Evolutionary conservation across 78 protist genomes (phyloP), one percentile per base, ranked within the genome.

Genomic region (Chrysochromulina parva): DNA sequence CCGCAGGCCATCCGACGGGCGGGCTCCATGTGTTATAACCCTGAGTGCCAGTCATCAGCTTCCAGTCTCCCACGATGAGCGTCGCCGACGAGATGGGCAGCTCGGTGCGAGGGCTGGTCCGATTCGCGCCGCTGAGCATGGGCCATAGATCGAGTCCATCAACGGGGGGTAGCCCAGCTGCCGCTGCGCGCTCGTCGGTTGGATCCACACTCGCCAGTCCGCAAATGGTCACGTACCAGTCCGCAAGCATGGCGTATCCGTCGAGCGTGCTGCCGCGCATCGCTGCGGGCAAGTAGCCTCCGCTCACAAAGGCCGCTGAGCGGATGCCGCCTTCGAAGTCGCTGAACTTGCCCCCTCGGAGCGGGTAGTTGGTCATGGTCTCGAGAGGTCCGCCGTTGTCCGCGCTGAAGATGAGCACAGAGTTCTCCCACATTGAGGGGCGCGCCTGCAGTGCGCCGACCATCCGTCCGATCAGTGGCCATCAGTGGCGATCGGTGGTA

Each of bases 401-500:
- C 26, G 90, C 7, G 20, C 88, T 17, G 57, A 93, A 69, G 14
- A 93, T 87, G 71, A 93, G 1, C 28, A 93, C 66, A 50, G 93
- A 80, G 87, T 93, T 24, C 26, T 90, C 60, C 94, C 94, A 93
- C 85, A 93, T 55, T 22, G 88, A 88, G 92, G 88, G 89, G 78
- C 58, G 90, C 74, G 55, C 13, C 19, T 52, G 89, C 89, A 4
- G 53, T 20, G 60, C 80, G 65, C 10, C 88, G n/a, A 47, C 74
- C 5, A 3, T 20, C 58, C 58, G 9, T 16, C 48, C 17, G 53
- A 6, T 17, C 26, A 20, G 73, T 2, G n/a, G 48, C 28, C 38
- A 38, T 38, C 38, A 38, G 38, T 0, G 38, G 38, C 38, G 38
- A 38, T 38, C 38, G 38, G 38, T 38, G 38, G 38, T 38, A 38